A percentile compares a stretch with the other conserved stretches of the same genome.
Evolutionary conservation across 148 eudicot genomes (phyloP).

Genomic region (Vaccinium darrowii): DNA sequence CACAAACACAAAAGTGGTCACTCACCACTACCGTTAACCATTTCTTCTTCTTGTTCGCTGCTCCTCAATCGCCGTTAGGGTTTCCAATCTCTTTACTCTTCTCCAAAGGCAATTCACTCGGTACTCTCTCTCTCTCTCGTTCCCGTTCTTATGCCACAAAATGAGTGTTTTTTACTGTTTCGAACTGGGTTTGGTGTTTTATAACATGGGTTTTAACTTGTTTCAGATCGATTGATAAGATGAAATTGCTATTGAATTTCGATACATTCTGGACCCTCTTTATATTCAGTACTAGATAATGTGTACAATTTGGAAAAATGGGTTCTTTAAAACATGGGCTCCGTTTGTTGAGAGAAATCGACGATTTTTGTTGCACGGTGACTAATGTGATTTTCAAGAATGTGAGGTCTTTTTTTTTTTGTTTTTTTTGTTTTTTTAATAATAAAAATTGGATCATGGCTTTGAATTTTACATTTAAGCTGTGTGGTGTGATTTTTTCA

Average conservation of each 20-base stretch:
- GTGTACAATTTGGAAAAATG: background rate
- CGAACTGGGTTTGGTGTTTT: background rate
- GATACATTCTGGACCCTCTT: conserved; percentile 8
- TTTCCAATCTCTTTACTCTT: conserved; percentile 1
- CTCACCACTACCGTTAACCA: background rate
- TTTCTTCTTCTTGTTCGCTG: background rate
- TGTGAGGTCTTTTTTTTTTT: background rate
- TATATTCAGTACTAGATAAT: background rate
- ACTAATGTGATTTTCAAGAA: background rate
- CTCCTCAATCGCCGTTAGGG: conserved; percentile 10
- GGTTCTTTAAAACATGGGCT: background rate
- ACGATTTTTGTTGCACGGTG: background rate
- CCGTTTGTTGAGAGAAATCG: background rate
- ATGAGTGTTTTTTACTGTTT: background rate
- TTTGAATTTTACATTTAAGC: background rate
- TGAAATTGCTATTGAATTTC: background rate
- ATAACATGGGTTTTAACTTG: background rate
- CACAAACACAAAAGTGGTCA: background rate
- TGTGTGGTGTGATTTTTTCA: background rate
- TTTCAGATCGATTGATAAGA: background rate
- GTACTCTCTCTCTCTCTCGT: conserved; percentile 16
- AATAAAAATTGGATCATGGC: background rate
- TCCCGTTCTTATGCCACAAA: background rate
- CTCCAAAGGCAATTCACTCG: conserved; percentile 3
- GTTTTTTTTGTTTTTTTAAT: too few species aligned